Evolutionary conservation across 2,329 filamentous ascomycete species (phyloP).

Genomic region (Trichoderma cornu-damae): DNA sequence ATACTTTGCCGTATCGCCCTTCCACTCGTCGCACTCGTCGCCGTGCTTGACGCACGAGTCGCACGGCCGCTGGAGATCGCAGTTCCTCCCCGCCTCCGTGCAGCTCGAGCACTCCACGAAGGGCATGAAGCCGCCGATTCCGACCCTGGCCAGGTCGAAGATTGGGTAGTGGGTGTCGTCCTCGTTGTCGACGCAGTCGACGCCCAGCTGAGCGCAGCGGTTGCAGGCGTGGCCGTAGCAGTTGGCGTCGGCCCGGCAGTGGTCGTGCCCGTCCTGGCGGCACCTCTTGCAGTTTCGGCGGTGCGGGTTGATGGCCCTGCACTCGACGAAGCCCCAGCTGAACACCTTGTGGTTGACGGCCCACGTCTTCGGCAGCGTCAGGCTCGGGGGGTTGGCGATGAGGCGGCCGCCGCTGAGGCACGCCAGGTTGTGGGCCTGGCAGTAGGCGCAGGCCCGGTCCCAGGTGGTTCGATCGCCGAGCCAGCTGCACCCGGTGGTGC

Average conservation of each 20-base stretch:
- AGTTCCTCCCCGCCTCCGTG: slow-evolving; percentile 23
- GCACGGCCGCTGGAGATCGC: slow-evolving; percentile 37
- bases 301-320: slow-evolving; percentile 18
- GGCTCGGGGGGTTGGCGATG: slow-evolving; percentile 7
- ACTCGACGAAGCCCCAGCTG: slow-evolving; percentile 21
- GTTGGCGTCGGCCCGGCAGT: slow-evolving; percentile 23
- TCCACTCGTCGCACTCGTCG: slow-evolving; percentile 20
- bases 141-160: slow-evolving; percentile 30
- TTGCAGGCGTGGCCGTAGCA: slow-evolving; percentile 23
- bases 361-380: slow-evolving; percentile 21
- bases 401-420: slow-evolving; percentile 24
- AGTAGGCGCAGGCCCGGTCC: slow-evolving; percentile 24
- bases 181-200: slow-evolving; percentile 26
- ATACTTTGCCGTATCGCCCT: slow-evolving; percentile 14
- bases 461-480: slow-evolving; percentile 22
- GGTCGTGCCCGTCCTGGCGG: slow-evolving; percentile 6
- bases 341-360: slow-evolving; percentile 7
- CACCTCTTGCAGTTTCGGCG: slow-evolving; percentile 22
- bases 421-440: slow-evolving; percentile 17
- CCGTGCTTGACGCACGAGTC: slow-evolving; percentile 29
- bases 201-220: slow-evolving; percentile 30
- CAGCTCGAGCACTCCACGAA: slow-evolving; percentile 28
- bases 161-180: slow-evolving; percentile 22
- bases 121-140: slow-evolving; percentile 28
- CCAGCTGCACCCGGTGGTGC: slow-evolving; percentile 23